phyloP scores from a whole-genome alignment of 352 stramenopile genomes.

The Globisporangium middletonii region DNA sequence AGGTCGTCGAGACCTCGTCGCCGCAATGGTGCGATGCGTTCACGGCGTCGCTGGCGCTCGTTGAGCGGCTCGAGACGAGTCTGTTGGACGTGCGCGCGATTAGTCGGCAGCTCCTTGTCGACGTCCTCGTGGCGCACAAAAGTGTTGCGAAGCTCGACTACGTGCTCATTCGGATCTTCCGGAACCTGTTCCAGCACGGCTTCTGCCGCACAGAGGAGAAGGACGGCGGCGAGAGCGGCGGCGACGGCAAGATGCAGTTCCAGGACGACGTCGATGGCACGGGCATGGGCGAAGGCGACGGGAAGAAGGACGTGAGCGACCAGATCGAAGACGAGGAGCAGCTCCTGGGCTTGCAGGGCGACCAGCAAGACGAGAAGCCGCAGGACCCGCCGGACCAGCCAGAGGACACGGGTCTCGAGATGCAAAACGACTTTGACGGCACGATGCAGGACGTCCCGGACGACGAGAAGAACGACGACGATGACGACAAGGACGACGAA shows the following conservation, averaged over 20 bases:
- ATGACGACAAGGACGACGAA: slow-evolving; percentile 82
- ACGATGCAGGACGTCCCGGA: slow-evolving; percentile 97
- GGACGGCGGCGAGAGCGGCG: slow-evolving; percentile 85
- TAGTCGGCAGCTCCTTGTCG: slow-evolving; percentile 70
- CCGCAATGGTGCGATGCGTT: slow-evolving; percentile 28
- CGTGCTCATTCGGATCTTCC: slow-evolving; percentile 94
- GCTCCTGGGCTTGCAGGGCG: slow-evolving; percentile 96
- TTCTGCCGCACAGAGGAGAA: slow-evolving; percentile 91
- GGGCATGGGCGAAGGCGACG: slow-evolving; percentile 99
- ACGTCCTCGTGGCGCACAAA: slow-evolving; percentile 84
- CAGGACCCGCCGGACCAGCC: slow-evolving; percentile 87
- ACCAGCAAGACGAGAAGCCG: slow-evolving; percentile 81
- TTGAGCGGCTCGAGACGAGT: slow-evolving; percentile 59
- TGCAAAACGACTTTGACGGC: slow-evolving; percentile 99
- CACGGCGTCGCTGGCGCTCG: slow-evolving; percentile 34
- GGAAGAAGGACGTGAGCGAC: slow-evolving; percentile 98
- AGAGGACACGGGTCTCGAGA: slow-evolving; percentile 98
- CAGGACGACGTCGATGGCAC: slow-evolving; percentile 98
- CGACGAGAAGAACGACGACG: slow-evolving; percentile 84
- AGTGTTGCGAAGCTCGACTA: slow-evolving; percentile 94
- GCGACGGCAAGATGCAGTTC: slow-evolving; percentile 92
- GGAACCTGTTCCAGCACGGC: slow-evolving; percentile 94
- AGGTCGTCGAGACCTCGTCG: slow-evolving; percentile 22
- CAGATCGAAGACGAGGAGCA: slow-evolving; percentile 99
- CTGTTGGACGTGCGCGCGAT: slow-evolving; percentile 65